These are phyloP conservation scores for Fagus crenata DNA, from an alignment of 306 rosid genomes.

Conservation along the genomic window DNA sequence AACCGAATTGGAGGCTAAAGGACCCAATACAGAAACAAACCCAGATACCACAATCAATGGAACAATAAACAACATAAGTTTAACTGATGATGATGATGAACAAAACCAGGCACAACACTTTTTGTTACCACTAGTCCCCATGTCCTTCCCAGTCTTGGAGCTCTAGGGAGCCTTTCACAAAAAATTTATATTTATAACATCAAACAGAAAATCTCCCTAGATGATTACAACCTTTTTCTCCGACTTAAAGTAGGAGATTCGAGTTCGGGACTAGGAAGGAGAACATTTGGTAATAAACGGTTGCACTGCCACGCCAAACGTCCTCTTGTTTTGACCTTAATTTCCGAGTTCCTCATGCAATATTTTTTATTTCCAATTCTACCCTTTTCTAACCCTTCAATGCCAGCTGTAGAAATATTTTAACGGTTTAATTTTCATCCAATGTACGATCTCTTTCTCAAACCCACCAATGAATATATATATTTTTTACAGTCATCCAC, in stretches of 20 bases:
- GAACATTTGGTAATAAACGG: conserved; percentile 56
- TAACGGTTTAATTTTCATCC: no score
- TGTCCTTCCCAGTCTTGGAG: neutral
- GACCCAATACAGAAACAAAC: conserved; percentile 54
- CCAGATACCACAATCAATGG: conserved; percentile 57
- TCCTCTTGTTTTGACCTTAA: conserved; percentile 40
- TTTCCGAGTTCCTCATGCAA: conserved; percentile 63
- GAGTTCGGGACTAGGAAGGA: conserved; percentile 14
- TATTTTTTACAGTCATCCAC: no score
- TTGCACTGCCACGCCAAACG: conserved; percentile 55
- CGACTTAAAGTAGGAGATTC: conserved; percentile 2
- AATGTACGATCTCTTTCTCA: no score
- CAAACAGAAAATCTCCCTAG: neutral
- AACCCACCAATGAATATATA: no score
- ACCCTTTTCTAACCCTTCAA: conserved; percentile 26
- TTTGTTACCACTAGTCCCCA: conserved; percentile 26
- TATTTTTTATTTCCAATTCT: conserved; percentile 44
- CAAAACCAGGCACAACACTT: conserved; percentile 30
- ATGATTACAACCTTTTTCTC: neutral
- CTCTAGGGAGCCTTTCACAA: neutral
- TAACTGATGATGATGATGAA: conserved; percentile 37
- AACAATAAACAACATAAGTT: conserved; percentile 45
- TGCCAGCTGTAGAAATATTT: no score
- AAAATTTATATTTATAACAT: neutral
- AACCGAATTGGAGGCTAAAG: conserved; percentile 42